A percentile compares a stretch with the other conserved stretches of the same genome.
Evolutionary conservation across 2,329 filamentous ascomycete genomes (phyloP).

Genomic region (Chrysoporthe austroafricana): DNA sequence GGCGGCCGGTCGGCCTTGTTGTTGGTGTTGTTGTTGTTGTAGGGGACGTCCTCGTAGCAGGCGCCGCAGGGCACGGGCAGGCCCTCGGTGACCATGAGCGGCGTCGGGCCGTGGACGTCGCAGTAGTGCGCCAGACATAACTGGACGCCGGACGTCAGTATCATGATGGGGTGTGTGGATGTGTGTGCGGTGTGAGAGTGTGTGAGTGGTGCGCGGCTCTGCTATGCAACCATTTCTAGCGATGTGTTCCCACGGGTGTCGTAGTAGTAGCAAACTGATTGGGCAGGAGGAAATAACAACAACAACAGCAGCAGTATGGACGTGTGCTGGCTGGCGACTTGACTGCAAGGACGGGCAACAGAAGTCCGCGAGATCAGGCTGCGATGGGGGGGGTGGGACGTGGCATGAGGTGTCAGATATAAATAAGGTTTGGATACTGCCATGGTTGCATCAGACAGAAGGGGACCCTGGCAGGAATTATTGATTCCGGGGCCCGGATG

Average conservation of each 20-base stretch:
- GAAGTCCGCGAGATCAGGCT: conserved; percentile 10
- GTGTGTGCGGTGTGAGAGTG: neutral
- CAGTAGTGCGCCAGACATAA: conserved; percentile 73
- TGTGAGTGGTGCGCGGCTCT: neutral
- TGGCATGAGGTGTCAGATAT: conserved; percentile 16
- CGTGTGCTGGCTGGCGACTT: no score
- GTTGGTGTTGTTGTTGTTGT: conserved; percentile 16
- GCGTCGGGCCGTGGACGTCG: conserved; percentile 71
- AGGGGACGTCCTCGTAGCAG: conserved; percentile 55
- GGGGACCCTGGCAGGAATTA: conserved; percentile 4
- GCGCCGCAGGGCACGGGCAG: conserved; percentile 62
- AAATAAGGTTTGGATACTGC: conserved; percentile 20
- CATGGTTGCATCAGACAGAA: conserved; percentile 17
- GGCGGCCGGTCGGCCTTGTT: conserved; percentile 40
- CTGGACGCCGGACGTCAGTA: conserved; percentile 55
- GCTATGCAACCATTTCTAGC: conserved; percentile 13
- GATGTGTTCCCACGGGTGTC: neutral
- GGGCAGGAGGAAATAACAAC: neutral
- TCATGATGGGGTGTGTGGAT: conserved; percentile 28
- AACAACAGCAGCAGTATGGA: no score
- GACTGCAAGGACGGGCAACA: neutral
- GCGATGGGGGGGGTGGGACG: conserved; percentile 3
- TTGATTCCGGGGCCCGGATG: conserved; percentile 10
- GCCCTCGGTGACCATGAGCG: conserved; percentile 71
- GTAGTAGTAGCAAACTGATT: no score